A percentile compares a stretch with the other conserved stretches of the same genome.
These are phyloP conservation scores for Monosporozyma solicola DNA, from an alignment of 805 yeast species.

Conservation along the genomic window DNA sequence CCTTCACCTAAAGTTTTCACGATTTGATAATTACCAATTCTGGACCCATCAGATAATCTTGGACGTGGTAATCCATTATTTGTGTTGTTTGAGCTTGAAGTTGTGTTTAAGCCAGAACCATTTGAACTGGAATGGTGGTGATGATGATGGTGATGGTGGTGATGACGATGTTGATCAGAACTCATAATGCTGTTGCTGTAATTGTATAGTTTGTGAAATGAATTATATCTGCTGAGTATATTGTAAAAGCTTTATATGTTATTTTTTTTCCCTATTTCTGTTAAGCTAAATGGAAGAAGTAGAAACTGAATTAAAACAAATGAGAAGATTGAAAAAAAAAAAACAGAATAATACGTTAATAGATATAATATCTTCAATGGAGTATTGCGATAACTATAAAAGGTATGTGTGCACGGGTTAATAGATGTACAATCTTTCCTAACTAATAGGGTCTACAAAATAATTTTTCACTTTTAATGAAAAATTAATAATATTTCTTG, in stretches of 20 bases:
- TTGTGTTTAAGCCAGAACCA: slow-evolving; percentile 4
- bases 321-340: not conserved
- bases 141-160: slow-evolving; percentile 15
- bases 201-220: not conserved
- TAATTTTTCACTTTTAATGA: too few species aligned
- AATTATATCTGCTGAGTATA: not conserved
- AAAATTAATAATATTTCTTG: too few species aligned
- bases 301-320: not conserved
- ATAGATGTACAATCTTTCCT: too few species aligned
- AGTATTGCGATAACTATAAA: too few species aligned
- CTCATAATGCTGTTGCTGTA: not conserved
- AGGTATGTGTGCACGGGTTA: too few species aligned
- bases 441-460: too few species aligned
- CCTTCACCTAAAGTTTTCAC: slow-evolving; percentile 93
- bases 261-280: not conserved
- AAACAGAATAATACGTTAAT: not conserved
- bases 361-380: too few species aligned
- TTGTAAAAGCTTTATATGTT: too few species aligned
- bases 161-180: slow-evolving; percentile 3
- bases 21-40: slow-evolving; percentile 89
- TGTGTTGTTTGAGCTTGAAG: not conserved
- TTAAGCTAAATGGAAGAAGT: not conserved
- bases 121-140: slow-evolving; percentile 15
- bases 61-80: slow-evolving; percentile 7
- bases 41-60: slow-evolving; percentile 27